Conservation (phyloP, 331 rosid species). For the Rhamnella rubrinervis region DNA sequence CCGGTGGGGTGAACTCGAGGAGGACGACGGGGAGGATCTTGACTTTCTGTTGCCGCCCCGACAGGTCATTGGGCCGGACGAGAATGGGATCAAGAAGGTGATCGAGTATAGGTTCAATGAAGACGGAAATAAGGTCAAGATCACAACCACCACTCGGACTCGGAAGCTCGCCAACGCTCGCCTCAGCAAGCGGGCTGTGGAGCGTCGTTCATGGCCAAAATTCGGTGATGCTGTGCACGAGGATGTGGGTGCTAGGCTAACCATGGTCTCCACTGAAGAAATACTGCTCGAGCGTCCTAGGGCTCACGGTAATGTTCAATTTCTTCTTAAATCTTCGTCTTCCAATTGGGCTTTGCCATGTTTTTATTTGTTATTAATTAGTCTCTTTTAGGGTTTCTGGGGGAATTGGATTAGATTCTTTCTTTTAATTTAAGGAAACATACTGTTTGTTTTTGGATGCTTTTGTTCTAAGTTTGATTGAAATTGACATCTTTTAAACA, state of each 20-base stretch:
- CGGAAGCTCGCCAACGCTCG: slow-evolving; percentile 90
- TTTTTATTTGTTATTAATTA: background rate
- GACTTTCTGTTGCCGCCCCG: slow-evolving; percentile 81
- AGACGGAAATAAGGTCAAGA: slow-evolving; percentile 74
- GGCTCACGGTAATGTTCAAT: slow-evolving; percentile 61
- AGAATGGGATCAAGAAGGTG: slow-evolving; percentile 69
- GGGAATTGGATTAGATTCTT: background rate
- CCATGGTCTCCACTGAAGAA: slow-evolving; percentile 95
- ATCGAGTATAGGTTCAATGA: slow-evolving; percentile 81
- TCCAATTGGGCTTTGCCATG: background rate
- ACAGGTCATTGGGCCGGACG: slow-evolving; percentile 77
- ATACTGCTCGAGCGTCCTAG: slow-evolving; percentile 84
- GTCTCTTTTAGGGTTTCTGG: background rate
- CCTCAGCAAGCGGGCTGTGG: slow-evolving; percentile 81
- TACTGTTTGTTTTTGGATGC: too few relatives aligned
- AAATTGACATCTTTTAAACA: too few relatives aligned
- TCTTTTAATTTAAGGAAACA: too few relatives aligned
- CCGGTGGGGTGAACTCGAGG: slow-evolving; percentile 87
- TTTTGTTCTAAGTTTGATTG: too few relatives aligned
- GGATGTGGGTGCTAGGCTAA: slow-evolving; percentile 78
- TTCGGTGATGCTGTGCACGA: slow-evolving; percentile 89
- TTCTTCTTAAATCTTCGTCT: background rate
- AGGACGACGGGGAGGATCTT: slow-evolving; percentile 83
- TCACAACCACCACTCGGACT: slow-evolving; percentile 66
- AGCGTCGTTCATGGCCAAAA: slow-evolving; percentile 84